Conservation (phyloP, 192 early-diverging fungal species). For the Coemansia aciculifera region DNA sequence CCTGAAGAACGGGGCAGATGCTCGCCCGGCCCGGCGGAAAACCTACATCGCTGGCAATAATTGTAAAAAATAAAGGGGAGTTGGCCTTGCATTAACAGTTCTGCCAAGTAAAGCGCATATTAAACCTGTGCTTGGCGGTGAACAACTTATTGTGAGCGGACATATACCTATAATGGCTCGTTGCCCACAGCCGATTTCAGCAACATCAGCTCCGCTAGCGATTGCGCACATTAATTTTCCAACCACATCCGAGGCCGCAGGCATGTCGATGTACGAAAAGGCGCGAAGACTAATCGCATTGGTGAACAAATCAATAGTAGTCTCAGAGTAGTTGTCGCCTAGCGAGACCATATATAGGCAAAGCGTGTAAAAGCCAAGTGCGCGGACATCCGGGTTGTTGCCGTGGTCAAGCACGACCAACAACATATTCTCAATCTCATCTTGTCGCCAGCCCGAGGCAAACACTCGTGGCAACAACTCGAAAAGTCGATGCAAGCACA, state of each 20-base stretch:
- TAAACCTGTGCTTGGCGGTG: not conserved
- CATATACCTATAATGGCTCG: constrained; percentile 30
- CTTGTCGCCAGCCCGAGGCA: constrained; percentile 36
- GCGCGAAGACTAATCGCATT: constrained; percentile 40
- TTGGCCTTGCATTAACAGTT: not conserved
- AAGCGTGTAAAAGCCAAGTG: constrained; percentile 35
- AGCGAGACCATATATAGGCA: constrained; percentile 31
- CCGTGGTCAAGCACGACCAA: constrained; percentile 50
- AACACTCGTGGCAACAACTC: constrained; percentile 37
- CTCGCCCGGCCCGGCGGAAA: constrained; percentile 37
- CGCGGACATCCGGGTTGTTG: constrained; percentile 47
- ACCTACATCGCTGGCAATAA: constrained; percentile 10
- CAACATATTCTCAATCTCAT: constrained; percentile 48
- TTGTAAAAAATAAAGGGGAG: not conserved
- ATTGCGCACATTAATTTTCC: constrained; percentile 48
- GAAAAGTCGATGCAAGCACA: constrained; percentile 27
- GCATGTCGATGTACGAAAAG: constrained; percentile 43
- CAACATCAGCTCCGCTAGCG: constrained; percentile 27
- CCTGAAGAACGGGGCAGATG: constrained; percentile 48
- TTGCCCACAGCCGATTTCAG: constrained; percentile 48
- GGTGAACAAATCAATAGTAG: constrained; percentile 36
- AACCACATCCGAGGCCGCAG: constrained; percentile 29
- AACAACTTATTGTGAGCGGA: not conserved
- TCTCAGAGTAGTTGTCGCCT: constrained; percentile 24
- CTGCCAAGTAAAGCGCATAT: not conserved